Base-by-base conservation (phyloP, 306 rosid species). In the Sicyos baderoa region DNA sequence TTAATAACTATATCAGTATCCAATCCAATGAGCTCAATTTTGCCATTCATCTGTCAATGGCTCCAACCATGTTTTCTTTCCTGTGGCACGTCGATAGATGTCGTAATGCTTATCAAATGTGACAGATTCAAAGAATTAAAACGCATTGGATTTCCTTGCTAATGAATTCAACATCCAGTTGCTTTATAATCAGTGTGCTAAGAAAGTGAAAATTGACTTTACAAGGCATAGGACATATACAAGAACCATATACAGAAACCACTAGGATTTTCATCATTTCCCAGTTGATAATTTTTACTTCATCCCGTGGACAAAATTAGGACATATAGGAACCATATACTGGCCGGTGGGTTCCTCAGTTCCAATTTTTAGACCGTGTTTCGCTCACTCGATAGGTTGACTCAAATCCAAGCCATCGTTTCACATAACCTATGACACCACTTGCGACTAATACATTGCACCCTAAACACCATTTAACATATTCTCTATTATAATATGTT, bases 1-100 rank as follows among this genome's bases (percentile, higher is more conserved):
- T 44, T 13, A 44, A 21, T 64, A 64, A 63, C 32, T 0, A 63
- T 44, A 44, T 9, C 55, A 66, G 55, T 22, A 22, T 47, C 19
- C n/a, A 66, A 65, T 65, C 37, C 54, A 66, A 22, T 45, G 55
- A 66, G 55, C 47, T 47, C 32, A 66, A 47, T 66, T 66, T 66
- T 66, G 54, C 9, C 32, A 22, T 22, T 23, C 55, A 45, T 45
- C 37, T 47, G 17, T 13, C 23, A 1, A 7, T 65, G 11, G 45
- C 32, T 7, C 15, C 48, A 6, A 9, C 22, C 48, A 35, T n/a
- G 5, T 22, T 10, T 56, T 56, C n/a, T 32, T 29, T n/a, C 14
- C 4, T 3, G 1, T 17, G 16, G 68, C 13, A 37, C 18, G 67
- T 61, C 16, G 25, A 4, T 9, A 16, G 23, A 4, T 9, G 8